Percentiles rank a stretch among this genome's conserved stretches.
These are phyloP conservation scores for Aspergillus wentii DNA, from an alignment of 495 filamentous ascomycete species.

Conservation along the genomic window DNA sequence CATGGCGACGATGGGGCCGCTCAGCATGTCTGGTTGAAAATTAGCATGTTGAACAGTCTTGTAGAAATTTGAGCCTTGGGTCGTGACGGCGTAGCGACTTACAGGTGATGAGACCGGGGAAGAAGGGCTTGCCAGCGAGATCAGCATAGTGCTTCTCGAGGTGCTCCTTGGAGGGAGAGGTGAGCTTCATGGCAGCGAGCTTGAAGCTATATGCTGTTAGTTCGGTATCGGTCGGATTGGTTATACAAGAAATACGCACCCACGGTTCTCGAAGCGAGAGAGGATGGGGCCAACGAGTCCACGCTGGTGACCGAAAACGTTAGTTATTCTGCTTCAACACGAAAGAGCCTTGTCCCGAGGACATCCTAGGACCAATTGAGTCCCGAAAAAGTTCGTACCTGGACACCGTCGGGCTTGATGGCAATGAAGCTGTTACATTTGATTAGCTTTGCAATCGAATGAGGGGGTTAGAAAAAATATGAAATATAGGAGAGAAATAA, in stretches of 20 bases:
- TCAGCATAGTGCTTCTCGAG: conserved; percentile 97
- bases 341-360: conserved; percentile 6
- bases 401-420: conserved; percentile 98
- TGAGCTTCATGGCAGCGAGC: conserved; percentile 95
- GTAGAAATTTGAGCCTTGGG: background rate
- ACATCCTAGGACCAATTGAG: background rate
- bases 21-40: conserved; percentile 74
- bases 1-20: conserved; percentile 96
- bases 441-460: conserved; percentile 42
- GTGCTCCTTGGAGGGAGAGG: conserved; percentile 80
- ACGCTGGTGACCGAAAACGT: conserved; percentile 58
- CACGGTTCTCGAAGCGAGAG: conserved; percentile 91
- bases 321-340: conserved; percentile 15
- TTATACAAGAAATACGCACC: conserved; percentile 45
- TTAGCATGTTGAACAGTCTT: conserved; percentile 4
- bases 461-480: conserved; percentile 13
- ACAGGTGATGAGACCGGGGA: conserved; percentile 87
- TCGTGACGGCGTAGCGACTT: no score
- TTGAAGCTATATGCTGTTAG: conserved; percentile 65
- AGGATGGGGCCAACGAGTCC: conserved; percentile 96
- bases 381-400: conserved; percentile 53
- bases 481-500: conserved; percentile 1
- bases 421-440: conserved; percentile 80
- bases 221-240: background rate
- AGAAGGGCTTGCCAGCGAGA: conserved; percentile 91